phyloP scores from a whole-genome alignment of 306 rosid genomes.

The Medicago truncatula region DNA sequence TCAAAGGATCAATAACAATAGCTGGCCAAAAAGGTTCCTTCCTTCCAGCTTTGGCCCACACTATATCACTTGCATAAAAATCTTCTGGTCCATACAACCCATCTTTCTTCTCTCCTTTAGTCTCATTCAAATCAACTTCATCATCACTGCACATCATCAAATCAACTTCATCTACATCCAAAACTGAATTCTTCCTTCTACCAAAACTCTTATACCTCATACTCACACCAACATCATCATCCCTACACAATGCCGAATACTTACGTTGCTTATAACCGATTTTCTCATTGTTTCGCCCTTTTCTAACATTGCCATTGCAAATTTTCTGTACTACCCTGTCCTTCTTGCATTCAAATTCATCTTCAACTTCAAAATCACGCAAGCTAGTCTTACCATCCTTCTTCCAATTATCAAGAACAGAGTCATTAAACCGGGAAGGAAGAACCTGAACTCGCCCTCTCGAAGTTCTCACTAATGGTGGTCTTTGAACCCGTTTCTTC shows the following conservation, averaged over 20 bases:
- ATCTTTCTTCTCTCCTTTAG: slow-evolving; percentile 50
- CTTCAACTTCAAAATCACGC: slow-evolving; percentile 60
- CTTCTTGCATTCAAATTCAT: slow-evolving; percentile 59
- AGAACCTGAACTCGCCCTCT: slow-evolving; percentile 98
- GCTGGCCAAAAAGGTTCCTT: slow-evolving; percentile 99
- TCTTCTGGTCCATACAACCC: slow-evolving; percentile 90
- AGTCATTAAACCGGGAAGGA: slow-evolving; percentile 95
- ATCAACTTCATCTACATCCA: slow-evolving; percentile 49
- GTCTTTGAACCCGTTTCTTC: slow-evolving; percentile 65
- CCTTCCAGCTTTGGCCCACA: slow-evolving; percentile 97
- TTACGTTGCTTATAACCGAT: slow-evolving; percentile 48
- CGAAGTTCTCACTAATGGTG: slow-evolving; percentile 88
- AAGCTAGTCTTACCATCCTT: slow-evolving; percentile 68
- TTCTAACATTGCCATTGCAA: slow-evolving; percentile 52
- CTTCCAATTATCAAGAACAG: slow-evolving; percentile 97
- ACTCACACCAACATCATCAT: slow-evolving; percentile 42
- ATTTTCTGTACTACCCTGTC: slow-evolving; percentile 57
- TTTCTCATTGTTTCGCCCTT: slow-evolving; percentile 50
- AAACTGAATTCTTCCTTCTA: slow-evolving; percentile 38
- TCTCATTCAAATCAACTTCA: slow-evolving; percentile 39
- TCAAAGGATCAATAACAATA: slow-evolving; percentile 89
- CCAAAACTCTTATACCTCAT: slow-evolving; percentile 50
- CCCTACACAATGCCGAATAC: slow-evolving; percentile 62
- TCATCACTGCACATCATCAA: slow-evolving; percentile 34
- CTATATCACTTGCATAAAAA: slow-evolving; percentile 88